These are phyloP conservation scores for Pueraria montana DNA, from an alignment of 306 rosid species.

Conservation along the genomic window DNA sequence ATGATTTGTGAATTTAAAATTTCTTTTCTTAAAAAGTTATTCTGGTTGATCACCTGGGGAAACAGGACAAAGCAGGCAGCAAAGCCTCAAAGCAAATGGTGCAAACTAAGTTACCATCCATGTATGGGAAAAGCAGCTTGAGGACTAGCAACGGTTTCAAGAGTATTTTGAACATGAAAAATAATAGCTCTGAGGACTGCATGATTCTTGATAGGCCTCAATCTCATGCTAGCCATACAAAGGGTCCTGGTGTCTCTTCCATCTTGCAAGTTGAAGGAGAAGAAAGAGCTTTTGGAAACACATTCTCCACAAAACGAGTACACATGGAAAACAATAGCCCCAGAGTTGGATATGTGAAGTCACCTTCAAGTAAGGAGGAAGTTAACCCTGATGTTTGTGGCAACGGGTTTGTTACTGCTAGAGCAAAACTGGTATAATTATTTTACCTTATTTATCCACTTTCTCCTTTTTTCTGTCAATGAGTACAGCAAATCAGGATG, in stretches of 20 bases:
- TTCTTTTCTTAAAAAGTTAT: not conserved
- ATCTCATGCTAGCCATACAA: slow-evolving; percentile 49
- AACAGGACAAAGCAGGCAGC: slow-evolving; percentile 53
- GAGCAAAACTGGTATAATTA: slow-evolving; percentile 50
- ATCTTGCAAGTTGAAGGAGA: slow-evolving; percentile 65
- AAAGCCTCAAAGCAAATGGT: slow-evolving; percentile 56
- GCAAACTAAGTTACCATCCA: slow-evolving; percentile 67
- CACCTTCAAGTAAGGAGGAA: slow-evolving; percentile 72
- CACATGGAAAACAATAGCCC: slow-evolving; percentile 70
- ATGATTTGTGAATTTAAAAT: not conserved
- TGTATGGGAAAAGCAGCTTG: slow-evolving; percentile 55
- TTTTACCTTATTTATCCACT: not conserved
- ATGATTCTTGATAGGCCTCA: slow-evolving; percentile 63
- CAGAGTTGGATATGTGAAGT: slow-evolving; percentile 59
- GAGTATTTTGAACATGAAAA: slow-evolving; percentile 55
- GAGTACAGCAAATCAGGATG: not conserved
- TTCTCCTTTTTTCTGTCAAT: not conserved
- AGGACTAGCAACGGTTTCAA: slow-evolving; percentile 54
- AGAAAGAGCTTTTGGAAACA: slow-evolving; percentile 63
- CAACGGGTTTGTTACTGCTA: slow-evolving; percentile 70
- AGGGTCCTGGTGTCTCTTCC: slow-evolving; percentile 54
- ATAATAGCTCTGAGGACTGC: slow-evolving; percentile 62
- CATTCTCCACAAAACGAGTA: slow-evolving; percentile 63
- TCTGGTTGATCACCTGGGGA: slow-evolving; percentile 64
- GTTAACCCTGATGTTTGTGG: slow-evolving; percentile 58